Percentiles rank a stretch among this genome's conserved stretches.
These are phyloP conservation scores for Elaeagnus macrophylla DNA, from an alignment of 306 rosid species.

Conservation along the genomic window DNA sequence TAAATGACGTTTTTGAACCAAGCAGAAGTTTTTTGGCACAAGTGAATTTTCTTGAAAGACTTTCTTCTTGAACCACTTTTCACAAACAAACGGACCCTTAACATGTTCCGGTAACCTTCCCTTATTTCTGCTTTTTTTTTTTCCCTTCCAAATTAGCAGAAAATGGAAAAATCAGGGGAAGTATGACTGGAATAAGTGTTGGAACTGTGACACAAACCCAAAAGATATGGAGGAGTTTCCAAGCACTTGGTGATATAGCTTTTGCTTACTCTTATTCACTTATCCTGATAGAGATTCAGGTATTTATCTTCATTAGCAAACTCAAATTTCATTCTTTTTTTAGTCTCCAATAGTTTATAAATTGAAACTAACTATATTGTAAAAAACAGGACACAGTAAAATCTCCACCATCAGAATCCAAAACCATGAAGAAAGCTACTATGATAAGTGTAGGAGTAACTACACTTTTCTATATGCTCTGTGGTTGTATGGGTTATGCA, in stretches of 20 bases:
- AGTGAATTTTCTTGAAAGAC: too few relatives aligned
- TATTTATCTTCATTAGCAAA: constrained; percentile 7
- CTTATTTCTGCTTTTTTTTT: not conserved
- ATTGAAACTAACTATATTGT: constrained; percentile 10
- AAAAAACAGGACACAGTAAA: constrained; percentile 50
- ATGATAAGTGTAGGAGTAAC: constrained; percentile 44
- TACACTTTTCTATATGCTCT: constrained; percentile 67
- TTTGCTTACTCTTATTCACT: constrained; percentile 83
- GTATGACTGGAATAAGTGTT: constrained; percentile 43
- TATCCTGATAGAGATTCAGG: constrained; percentile 88
- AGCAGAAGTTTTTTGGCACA: not conserved
- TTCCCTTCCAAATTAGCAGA: constrained; percentile 17
- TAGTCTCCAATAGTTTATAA: not conserved
- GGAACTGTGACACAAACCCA: constrained; percentile 52
- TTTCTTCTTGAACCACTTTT: too few relatives aligned
- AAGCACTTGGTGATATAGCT: constrained; percentile 82
- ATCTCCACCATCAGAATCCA: constrained; percentile 66
- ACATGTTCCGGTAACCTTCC: not conserved
- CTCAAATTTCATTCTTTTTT: not conserved
- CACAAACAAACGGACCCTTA: not conserved
- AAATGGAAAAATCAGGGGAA: constrained; percentile 39
- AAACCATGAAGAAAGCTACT: constrained; percentile 62
- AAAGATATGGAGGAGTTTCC: constrained; percentile 68
- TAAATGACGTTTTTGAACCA: too few relatives aligned
- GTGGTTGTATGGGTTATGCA: constrained; percentile 72